Percentiles rank a stretch among this genome's conserved stretches.
phyloP scores from a whole-genome alignment of 768 basidiomycete species.

The Podaxis pistillaris region DNA sequence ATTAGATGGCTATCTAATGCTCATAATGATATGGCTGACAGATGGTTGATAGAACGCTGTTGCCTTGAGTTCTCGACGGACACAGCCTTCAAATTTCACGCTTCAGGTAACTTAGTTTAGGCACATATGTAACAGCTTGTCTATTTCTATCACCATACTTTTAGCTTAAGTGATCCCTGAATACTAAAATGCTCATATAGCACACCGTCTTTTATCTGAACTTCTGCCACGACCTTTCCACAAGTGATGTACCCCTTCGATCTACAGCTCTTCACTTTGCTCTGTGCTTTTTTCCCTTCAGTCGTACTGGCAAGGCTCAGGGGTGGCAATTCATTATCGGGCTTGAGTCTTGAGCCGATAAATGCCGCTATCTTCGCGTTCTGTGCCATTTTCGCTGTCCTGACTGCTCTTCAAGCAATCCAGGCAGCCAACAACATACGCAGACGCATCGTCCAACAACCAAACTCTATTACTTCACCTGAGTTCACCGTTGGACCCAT shows the following conservation, averaged over 20 bases:
- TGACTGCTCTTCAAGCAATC: neutral
- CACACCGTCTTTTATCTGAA: neutral
- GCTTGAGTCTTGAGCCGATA: neutral
- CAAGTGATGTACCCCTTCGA: neutral
- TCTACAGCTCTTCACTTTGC: neutral
- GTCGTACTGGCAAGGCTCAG: neutral
- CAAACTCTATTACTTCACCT: neutral
- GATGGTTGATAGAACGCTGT: too few relatives aligned
- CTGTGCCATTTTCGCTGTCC: neutral
- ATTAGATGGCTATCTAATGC: too few relatives aligned
- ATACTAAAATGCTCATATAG: neutral
- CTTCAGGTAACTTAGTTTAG: too few relatives aligned
- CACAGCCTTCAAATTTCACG: too few relatives aligned
- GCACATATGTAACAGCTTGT: neutral
- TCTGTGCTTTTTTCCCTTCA: neutral
- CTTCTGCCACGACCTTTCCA: neutral
- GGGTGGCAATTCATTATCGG: neutral
- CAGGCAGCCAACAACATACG: neutral
- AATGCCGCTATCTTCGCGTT: slow-evolving; percentile 4
- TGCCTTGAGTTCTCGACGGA: too few relatives aligned
- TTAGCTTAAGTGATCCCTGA: neutral
- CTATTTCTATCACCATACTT: neutral
- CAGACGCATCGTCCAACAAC: neutral
- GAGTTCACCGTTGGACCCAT: neutral
- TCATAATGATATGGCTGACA: too few relatives aligned